These are phyloP conservation scores for Colletotrichum falcatum DNA, from an alignment of 2,329 filamentous ascomycete genomes.

Conservation along the genomic window DNA sequence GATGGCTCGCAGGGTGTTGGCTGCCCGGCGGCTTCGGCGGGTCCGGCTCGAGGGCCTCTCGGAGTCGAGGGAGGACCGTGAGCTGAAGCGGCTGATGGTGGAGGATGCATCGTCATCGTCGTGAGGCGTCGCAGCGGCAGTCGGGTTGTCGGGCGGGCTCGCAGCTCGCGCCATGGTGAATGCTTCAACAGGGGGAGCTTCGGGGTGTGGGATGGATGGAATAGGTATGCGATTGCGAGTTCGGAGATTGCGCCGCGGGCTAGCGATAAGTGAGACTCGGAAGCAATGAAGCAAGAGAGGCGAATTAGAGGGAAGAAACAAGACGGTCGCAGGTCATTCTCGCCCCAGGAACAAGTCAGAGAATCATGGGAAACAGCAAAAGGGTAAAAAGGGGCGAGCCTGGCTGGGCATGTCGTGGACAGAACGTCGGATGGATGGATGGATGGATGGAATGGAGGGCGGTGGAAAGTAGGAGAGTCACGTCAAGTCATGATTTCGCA, in stretches of 20 bases:
- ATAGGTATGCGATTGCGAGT: background rate
- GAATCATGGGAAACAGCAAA: background rate
- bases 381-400: background rate
- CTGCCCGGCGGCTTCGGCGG: conserved; percentile 36
- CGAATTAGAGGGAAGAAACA: conserved; percentile 10
- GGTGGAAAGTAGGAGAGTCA: background rate
- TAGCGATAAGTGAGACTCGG: conserved; percentile 3
- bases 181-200: background rate
- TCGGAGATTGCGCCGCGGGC: conserved; percentile 6
- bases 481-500: conserved; percentile 38
- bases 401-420: conserved; percentile 19
- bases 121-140: background rate
- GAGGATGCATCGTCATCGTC: conserved; percentile 40
- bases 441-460: background rate
- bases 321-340: conserved; percentile 17
- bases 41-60: conserved; percentile 32
- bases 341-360: background rate
- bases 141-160: conserved; percentile 30
- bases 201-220: background rate
- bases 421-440: no score
- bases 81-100: conserved; percentile 41
- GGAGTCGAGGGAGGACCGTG: conserved; percentile 43
- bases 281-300: background rate
- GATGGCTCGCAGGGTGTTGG: conserved; percentile 54
- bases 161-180: conserved; percentile 36